Evolutionary conservation across 257 asterid genomes (phyloP).

Genomic region (Osmanthus fragrans): DNA sequence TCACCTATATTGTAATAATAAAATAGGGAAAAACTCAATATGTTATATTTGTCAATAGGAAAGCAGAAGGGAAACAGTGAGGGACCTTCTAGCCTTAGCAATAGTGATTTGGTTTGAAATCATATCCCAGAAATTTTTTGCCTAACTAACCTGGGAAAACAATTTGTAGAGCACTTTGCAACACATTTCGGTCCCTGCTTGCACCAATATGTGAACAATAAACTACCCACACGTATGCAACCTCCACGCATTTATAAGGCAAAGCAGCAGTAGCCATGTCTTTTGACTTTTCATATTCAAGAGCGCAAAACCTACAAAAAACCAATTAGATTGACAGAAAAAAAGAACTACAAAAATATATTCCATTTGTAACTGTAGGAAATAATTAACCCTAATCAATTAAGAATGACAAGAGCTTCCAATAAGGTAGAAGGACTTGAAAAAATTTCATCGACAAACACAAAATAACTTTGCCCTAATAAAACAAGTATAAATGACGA

Average conservation of each 20-base stretch:
- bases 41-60: background rate
- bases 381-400: conserved; percentile 10
- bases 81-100: background rate
- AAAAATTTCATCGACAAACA: background rate
- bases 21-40: conserved; percentile 7
- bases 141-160: conserved; percentile 68
- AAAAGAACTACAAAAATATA: background rate
- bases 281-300: conserved; percentile 81
- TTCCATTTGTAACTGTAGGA: conserved; percentile 14
- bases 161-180: conserved; percentile 74
- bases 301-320: conserved; percentile 79
- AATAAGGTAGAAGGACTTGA: background rate
- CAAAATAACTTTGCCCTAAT: background rate
- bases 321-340: conserved; percentile 26
- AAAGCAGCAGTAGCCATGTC: conserved; percentile 94
- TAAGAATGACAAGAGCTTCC: conserved; percentile 11
- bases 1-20: conserved; percentile 60
- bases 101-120: conserved; percentile 3
- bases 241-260: conserved; percentile 93
- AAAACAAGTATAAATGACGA: background rate
- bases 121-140: conserved; percentile 14
- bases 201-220: conserved; percentile 68
- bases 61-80: background rate
- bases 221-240: conserved; percentile 85
- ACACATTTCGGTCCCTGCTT: conserved; percentile 69